Evolutionary conservation across 2,329 filamentous ascomycete species (phyloP).

Genomic region (Phyllachora maydis): DNA sequence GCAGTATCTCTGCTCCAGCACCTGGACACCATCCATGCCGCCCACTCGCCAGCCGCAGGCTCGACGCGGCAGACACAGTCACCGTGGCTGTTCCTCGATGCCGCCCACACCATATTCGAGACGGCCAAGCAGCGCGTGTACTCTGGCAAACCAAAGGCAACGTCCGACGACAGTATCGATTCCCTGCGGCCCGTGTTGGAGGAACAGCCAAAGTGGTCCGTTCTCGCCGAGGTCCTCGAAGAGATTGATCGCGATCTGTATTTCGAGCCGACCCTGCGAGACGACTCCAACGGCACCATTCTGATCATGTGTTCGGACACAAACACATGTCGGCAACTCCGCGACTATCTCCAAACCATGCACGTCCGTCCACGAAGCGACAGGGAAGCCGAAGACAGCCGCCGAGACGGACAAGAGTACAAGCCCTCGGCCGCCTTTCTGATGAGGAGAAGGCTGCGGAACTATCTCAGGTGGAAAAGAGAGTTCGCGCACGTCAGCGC

Average conservation of each 20-base stretch:
- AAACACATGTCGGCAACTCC: conserved; percentile 67
- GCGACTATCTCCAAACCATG: conserved; percentile 86
- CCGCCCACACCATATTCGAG: conserved; percentile 83
- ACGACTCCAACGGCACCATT: conserved; percentile 80
- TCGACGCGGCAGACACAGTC: conserved; percentile 78
- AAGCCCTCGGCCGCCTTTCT: conserved; percentile 63
- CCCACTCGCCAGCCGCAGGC: conserved; percentile 71
- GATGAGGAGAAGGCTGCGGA: conserved; percentile 72
- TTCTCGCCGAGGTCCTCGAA: conserved; percentile 74
- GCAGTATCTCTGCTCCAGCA: conserved; percentile 83
- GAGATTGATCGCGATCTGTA: conserved; percentile 87
- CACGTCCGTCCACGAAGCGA: conserved; percentile 41
- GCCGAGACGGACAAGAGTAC: conserved; percentile 29
- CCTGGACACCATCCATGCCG: conserved; percentile 81
- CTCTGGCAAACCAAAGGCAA: conserved; percentile 32
- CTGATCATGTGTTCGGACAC: conserved; percentile 90
- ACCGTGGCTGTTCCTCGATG: conserved; percentile 90
- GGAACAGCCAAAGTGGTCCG: conserved; percentile 82
- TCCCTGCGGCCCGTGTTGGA: conserved; percentile 67
- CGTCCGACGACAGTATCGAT: conserved; percentile 23
- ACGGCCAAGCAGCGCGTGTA: conserved; percentile 80
- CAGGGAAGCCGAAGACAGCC: conserved; percentile 17
- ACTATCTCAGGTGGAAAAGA: conserved; percentile 78
- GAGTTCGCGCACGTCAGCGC: conserved; percentile 75
- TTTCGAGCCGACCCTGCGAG: conserved; percentile 45